phyloP scores from a whole-genome alignment of 441 rosid genomes.

The Monsonia emarginata region DNA sequence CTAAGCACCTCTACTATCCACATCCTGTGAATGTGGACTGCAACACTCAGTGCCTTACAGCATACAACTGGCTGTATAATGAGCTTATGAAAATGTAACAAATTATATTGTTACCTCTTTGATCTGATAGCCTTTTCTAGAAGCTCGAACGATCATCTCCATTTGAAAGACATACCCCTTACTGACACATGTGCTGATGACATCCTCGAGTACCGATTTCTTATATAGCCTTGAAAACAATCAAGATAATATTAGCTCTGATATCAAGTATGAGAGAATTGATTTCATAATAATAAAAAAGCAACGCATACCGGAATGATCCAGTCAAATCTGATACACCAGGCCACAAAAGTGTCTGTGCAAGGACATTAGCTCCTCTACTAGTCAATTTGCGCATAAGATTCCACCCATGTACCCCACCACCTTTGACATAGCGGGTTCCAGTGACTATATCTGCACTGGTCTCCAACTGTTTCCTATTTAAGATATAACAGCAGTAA shows the following conservation, averaged over 20 bases:
- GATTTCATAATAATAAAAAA: not conserved
- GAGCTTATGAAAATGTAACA: not conserved
- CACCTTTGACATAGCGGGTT: conserved; percentile 76
- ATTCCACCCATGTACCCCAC: conserved; percentile 97
- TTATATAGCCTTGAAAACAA: conserved; percentile 52
- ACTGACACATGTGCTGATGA: conserved; percentile 72
- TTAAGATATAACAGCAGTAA: too few species aligned
- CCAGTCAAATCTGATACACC: conserved; percentile 96
- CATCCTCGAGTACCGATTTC: conserved; percentile 76
- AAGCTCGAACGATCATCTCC: conserved; percentile 98
- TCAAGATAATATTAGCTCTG: conserved; percentile 15
- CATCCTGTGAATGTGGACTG: too few species aligned
- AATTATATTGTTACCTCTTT: conserved; percentile 53
- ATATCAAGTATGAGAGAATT: not conserved
- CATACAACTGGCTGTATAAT: too few species aligned
- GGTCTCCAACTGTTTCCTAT: conserved; percentile 80
- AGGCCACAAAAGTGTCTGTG: conserved; percentile 92
- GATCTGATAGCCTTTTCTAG: conserved; percentile 75
- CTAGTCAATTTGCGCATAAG: conserved; percentile 95
- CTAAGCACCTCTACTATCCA: too few species aligned
- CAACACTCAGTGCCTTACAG: too few species aligned
- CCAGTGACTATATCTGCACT: conserved; percentile 91
- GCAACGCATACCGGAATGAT: conserved; percentile 58
- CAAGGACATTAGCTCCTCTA: conserved; percentile 96
- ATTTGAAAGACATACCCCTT: conserved; percentile 95